phyloP scores from a whole-genome alignment of 2,329 filamentous ascomycete species.

The Botrytis byssoidea region DNA sequence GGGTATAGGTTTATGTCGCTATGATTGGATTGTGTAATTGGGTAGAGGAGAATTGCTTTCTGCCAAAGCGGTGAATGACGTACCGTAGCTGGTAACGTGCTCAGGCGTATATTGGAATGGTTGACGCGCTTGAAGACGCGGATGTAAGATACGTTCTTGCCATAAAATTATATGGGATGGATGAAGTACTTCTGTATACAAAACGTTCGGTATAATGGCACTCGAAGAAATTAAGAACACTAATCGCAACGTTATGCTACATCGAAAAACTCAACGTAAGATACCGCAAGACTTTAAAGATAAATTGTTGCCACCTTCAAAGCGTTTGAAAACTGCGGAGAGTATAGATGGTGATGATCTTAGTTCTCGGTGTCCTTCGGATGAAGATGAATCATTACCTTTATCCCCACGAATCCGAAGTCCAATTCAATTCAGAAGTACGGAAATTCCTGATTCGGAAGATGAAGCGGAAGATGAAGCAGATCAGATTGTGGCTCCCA shows the following conservation, averaged over 20 bases:
- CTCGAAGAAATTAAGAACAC: constrained; percentile 24
- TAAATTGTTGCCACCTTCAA: constrained; percentile 30
- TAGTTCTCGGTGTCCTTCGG: constrained; percentile 9
- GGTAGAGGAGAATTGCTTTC: not conserved
- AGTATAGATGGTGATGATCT: constrained; percentile 28
- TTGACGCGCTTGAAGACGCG: not conserved
- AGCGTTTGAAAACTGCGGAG: constrained; percentile 34
- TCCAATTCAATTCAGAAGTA: constrained; percentile 26
- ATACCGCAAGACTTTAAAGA: constrained; percentile 32
- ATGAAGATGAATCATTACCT: constrained; percentile 27
- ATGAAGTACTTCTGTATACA: not conserved
- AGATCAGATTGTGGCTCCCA: constrained; percentile 33
- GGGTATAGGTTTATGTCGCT: not conserved
- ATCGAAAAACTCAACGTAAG: constrained; percentile 32
- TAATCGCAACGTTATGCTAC: constrained; percentile 32
- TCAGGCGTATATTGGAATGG: not conserved
- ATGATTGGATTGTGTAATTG: constrained; percentile 11
- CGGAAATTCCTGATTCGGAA: constrained; percentile 43
- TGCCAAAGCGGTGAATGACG: not conserved
- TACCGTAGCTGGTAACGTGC: constrained; percentile 5
- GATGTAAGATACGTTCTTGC: not conserved
- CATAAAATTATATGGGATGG: not conserved
- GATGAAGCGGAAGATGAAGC: constrained; percentile 35
- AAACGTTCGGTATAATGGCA: constrained; percentile 24
- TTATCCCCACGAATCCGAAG: constrained; percentile 33